Base-by-base conservation (phyloP, 352 stramenopile species). In the Phytopythium montanum region DNA sequence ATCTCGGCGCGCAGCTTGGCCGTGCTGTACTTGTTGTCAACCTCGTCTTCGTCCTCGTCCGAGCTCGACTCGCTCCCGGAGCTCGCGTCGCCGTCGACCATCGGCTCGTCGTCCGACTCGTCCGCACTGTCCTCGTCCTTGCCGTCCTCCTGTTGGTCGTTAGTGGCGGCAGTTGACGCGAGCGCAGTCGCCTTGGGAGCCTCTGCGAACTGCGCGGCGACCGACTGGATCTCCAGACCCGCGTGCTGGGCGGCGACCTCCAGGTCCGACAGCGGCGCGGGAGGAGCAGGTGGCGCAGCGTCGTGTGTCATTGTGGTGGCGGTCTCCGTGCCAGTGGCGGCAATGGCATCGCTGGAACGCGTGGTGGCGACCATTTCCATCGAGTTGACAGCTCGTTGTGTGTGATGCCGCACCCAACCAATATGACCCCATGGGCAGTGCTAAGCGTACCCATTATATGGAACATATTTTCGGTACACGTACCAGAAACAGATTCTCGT, bases 1-100 rank as follows among this genome's bases (percentile, higher is more conserved):
- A 93, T 93, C 58, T 91, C 76, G 0, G 69, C 80, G 16, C 81
- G 81, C 21, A 93, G 65, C 52, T 77, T 81, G 48, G 55, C 60
- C 36, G 53, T 59, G 38, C 25, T 44, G 28, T 68, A 61, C 13
- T 66, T 56, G 46, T 23, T 23, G 45, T 79, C 62, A 14, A 71
- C 71, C 18, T 80, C 69, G 9, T 70, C 67, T 31, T 67, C 72
- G 1, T 66, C 61, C 7, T 65, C 59, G 5, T 70, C 68, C 14
- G 70, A 70, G 38, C 64, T 76, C 25, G 54, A 60, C 25, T 66
- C 63, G 28, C 63, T 61, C 12, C 18, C 51, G 51, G 67, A 79
- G 28, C 61, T 71, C 14, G 57, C 60, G 7, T 34, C 54, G 10
- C 14, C 23, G 2, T 19, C 34, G 5, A 49, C 45, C 18, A 52